Evolutionary conservation across 306 rosid genomes (phyloP).

Genomic region (Lathyrus tuberosus): DNA sequence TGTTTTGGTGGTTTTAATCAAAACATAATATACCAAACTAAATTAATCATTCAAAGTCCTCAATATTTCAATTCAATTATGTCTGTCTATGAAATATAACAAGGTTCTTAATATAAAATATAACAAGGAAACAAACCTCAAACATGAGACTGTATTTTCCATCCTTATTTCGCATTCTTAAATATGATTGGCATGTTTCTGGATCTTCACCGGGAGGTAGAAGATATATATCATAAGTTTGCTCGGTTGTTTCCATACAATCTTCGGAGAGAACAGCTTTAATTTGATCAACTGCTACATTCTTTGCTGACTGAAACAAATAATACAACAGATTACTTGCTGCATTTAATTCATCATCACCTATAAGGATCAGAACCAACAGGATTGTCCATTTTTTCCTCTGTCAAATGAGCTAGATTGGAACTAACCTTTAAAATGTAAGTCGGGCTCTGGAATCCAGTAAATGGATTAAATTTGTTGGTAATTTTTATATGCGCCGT

Average conservation of each 20-base stretch:
- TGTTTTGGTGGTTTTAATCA: background rate
- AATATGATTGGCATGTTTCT: slow-evolving; percentile 96
- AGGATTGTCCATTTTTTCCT: slow-evolving; percentile 20
- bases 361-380: slow-evolving; percentile 34
- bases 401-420: slow-evolving; percentile 13
- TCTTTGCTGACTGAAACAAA: slow-evolving; percentile 78
- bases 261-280: slow-evolving; percentile 76
- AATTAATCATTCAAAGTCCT: background rate
- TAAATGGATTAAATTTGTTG: slow-evolving; percentile 95
- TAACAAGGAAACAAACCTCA: slow-evolving; percentile 66
- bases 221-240: slow-evolving; percentile 96
- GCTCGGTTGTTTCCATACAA: slow-evolving; percentile 72
- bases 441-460: slow-evolving; percentile 95
- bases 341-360: slow-evolving; percentile 19
- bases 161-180: slow-evolving; percentile 97
- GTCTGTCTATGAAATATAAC: slow-evolving; percentile 19
- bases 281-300: slow-evolving; percentile 64
- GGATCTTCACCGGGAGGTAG: slow-evolving; percentile 99
- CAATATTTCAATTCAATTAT: slow-evolving; percentile 5
- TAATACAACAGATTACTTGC: slow-evolving; percentile 32
- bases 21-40: slow-evolving; percentile 17
- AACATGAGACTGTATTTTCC: slow-evolving; percentile 99
- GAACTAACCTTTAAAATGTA: slow-evolving; percentile 83
- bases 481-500: slow-evolving; percentile 91
- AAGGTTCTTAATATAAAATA: slow-evolving; percentile 18